These are phyloP conservation scores for Gossypium rotundifolium DNA, from an alignment of 345 rosid species.

Conservation along the genomic window DNA sequence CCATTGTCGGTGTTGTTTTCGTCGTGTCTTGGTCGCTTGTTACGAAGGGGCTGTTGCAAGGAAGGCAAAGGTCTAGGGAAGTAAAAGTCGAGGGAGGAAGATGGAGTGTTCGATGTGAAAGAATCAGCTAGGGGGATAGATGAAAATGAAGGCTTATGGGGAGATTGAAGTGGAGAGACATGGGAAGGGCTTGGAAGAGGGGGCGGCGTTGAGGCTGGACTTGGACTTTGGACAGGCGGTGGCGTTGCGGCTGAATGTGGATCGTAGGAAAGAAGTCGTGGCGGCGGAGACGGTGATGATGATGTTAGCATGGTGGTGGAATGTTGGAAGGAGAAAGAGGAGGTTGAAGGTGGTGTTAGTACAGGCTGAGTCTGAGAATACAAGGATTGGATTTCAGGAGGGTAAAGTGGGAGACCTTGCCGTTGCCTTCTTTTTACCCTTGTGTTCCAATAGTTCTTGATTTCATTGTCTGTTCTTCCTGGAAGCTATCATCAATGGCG, in stretches of 20 bases:
- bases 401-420: slow-evolving; percentile 61
- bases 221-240: neutral
- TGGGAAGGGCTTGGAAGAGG: slow-evolving; percentile 25
- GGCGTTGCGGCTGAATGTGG: neutral
- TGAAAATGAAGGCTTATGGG: slow-evolving; percentile 25
- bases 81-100: slow-evolving; percentile 17
- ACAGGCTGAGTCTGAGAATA: slow-evolving; percentile 26
- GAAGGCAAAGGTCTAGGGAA: slow-evolving; percentile 39
- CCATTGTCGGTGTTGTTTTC: neutral
- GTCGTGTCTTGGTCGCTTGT: slow-evolving; percentile 25
- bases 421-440: slow-evolving; percentile 56
- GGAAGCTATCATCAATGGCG: neutral
- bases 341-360: slow-evolving; percentile 8
- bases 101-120: neutral
- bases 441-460: slow-evolving; percentile 74
- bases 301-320: neutral
- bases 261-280: neutral
- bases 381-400: slow-evolving; percentile 41
- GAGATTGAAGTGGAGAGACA: slow-evolving; percentile 28
- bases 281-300: neutral
- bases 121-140: slow-evolving; percentile 42
- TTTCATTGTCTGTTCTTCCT: slow-evolving; percentile 63
- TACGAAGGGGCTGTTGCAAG: slow-evolving; percentile 37
- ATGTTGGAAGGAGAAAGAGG: slow-evolving; percentile 29
- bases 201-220: slow-evolving; percentile 18